phyloP scores from a whole-genome alignment of 495 filamentous ascomycete species.

The Filosporella fistucella region DNA sequence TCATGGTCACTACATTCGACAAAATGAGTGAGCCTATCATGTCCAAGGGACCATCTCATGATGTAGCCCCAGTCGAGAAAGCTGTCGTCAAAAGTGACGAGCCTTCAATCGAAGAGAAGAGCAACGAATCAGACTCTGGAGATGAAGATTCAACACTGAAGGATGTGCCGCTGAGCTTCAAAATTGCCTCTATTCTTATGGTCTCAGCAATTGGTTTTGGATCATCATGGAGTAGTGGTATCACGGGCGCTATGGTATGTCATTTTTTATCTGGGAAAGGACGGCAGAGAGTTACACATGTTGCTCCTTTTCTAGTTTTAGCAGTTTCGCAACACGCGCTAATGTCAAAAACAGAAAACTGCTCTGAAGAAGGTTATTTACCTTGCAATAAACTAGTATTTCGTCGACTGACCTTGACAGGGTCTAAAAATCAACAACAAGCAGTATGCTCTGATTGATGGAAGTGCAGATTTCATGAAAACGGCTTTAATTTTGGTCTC shows the following conservation, averaged over 20 bases:
- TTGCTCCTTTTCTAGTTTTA: no score
- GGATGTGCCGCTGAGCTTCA: conserved; percentile 28
- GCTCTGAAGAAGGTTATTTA: conserved; percentile 37
- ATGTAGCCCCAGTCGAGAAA: not conserved
- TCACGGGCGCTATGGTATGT: conserved; percentile 42
- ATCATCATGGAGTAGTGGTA: conserved; percentile 37
- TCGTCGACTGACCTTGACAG: not conserved
- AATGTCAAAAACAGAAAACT: no score
- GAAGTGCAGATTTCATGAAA: conserved; percentile 43
- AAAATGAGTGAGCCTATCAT: not conserved
- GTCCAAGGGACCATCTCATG: not conserved
- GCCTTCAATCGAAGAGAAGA: not conserved
- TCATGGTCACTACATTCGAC: no score
- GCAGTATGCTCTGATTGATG: conserved; percentile 39
- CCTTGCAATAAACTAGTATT: not conserved
- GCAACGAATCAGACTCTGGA: not conserved
- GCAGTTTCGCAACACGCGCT: no score
- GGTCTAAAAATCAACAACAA: conserved; percentile 31
- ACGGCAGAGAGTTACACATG: no score
- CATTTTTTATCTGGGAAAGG: no score
- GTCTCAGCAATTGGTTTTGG: conserved; percentile 41
- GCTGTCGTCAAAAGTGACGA: not conserved
- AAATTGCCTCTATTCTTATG: conserved; percentile 31
- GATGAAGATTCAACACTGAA: not conserved
- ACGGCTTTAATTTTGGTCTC: conserved; percentile 38